Percentiles rank a stretch among this genome's conserved stretches.
Evolutionary conservation across 2,329 filamentous ascomycete genomes (phyloP).

Genomic region (Salinomyces thailandicus): DNA sequence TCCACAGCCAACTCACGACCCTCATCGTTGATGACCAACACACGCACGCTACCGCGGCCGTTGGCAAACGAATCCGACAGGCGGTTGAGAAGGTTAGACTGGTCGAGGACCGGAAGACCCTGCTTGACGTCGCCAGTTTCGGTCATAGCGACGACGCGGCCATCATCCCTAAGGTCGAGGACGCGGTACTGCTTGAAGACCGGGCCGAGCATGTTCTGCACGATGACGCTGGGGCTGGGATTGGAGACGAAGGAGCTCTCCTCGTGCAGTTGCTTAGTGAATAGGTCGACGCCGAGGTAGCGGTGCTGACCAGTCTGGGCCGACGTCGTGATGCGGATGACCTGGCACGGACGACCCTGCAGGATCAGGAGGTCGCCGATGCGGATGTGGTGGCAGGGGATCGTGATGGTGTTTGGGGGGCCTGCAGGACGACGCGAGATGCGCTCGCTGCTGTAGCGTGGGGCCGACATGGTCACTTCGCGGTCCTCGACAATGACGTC

Average conservation of each 20-base stretch:
- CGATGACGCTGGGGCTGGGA: conserved; percentile 89
- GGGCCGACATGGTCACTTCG: conserved; percentile 31
- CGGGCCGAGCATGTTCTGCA: conserved; percentile 98
- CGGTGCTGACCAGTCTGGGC: conserved; percentile 97
- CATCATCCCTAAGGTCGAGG: conserved; percentile 84
- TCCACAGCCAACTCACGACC: conserved; percentile 93
- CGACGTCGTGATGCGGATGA: conserved; percentile 98
- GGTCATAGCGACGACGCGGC: conserved; percentile 85
- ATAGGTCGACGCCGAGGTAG: conserved; percentile 98
- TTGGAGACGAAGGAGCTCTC: conserved; percentile 97
- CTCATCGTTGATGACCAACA: conserved; percentile 88
- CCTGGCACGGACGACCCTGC: conserved; percentile 97
- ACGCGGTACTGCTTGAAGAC: conserved; percentile 99
- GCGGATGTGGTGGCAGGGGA: conserved; percentile 99
- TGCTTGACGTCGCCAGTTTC: conserved; percentile 99
- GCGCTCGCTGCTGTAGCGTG: conserved; percentile 19
- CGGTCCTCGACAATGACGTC: conserved; percentile 43
- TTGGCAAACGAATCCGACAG: conserved; percentile 77
- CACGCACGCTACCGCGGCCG: conserved; percentile 85
- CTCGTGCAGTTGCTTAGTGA: conserved; percentile 99
- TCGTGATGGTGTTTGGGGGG: conserved; percentile 77
- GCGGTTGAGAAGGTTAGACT: conserved; percentile 77
- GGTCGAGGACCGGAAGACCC: conserved; percentile 82
- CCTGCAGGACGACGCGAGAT: conserved; percentile 11
- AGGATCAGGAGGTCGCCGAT: conserved; percentile 98